Percentiles rank a stretch among this genome's conserved stretches.
phyloP scores from a whole-genome alignment of 2,329 filamentous ascomycete genomes.

The Alternaria sp. region DNA sequence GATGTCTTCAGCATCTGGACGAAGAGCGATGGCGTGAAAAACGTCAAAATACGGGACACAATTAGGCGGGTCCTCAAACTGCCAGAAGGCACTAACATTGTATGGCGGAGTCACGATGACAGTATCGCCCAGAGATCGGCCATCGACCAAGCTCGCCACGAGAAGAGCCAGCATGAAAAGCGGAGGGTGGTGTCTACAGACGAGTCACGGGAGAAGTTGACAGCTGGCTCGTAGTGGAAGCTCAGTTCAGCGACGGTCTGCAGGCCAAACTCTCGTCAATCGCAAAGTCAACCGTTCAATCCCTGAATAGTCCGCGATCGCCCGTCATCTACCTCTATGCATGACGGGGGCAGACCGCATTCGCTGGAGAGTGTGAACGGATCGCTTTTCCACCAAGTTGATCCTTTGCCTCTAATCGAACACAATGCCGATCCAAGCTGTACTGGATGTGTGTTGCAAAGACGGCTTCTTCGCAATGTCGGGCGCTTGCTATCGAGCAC shows the following conservation, averaged over 20 bases:
- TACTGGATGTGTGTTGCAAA: neutral
- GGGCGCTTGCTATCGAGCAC: constrained; percentile 1
- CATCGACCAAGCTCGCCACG: constrained; percentile 89
- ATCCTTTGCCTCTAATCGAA: neutral
- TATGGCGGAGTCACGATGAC: constrained; percentile 96
- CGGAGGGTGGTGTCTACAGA: constrained; percentile 53
- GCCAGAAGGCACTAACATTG: constrained; percentile 85
- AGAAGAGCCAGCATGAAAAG: constrained; percentile 68
- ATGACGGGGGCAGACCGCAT: neutral
- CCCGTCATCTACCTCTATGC: neutral
- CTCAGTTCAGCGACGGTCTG: constrained; percentile 6
- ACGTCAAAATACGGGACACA: constrained; percentile 97
- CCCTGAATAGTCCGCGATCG: neutral
- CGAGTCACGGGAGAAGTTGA: constrained; percentile 47
- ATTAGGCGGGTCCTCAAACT: constrained; percentile 90
- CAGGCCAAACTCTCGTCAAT: constrained; percentile 1
- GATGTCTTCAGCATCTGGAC: constrained; percentile 99
- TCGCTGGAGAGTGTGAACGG: neutral
- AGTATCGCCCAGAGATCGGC: constrained; percentile 91
- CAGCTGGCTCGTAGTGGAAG: constrained; percentile 32
- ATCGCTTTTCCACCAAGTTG: neutral
- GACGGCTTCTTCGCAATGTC: neutral
- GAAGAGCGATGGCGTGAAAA: constrained; percentile 87
- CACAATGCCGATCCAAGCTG: constrained; percentile 1
- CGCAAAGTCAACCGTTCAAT: neutral